Evolutionary conservation across 176 grass and related monocot genomes (phyloP).

Genomic region (Puccinellia tenuiflora): DNA sequence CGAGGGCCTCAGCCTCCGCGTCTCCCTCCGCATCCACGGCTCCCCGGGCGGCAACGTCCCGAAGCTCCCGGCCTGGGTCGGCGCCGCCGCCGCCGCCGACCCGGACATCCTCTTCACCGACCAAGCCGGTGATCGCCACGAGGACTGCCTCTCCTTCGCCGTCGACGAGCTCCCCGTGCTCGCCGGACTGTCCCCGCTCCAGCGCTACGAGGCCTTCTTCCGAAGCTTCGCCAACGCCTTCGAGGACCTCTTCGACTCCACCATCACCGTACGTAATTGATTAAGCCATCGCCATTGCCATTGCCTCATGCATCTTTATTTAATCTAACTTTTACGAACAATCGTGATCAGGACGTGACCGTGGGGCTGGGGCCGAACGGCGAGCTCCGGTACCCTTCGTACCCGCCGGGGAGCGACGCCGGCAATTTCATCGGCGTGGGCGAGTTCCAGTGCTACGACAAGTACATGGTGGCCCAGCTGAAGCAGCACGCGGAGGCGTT

Average conservation of each 20-base stretch:
- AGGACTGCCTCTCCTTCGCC: constrained; percentile 76
- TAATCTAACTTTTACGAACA: too few species aligned
- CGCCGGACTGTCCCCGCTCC: constrained; percentile 52
- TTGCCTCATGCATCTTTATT: not conserved
- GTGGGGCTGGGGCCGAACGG: constrained; percentile 72
- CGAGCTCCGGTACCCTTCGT: constrained; percentile 86
- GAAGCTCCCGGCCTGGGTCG: constrained; percentile 48
- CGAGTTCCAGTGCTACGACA: constrained; percentile 93
- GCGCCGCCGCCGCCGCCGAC: constrained; percentile 27
- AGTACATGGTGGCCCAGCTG: constrained; percentile 64
- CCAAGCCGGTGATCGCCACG: constrained; percentile 20
- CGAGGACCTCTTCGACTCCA: constrained; percentile 55
- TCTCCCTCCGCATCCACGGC: constrained; percentile 58
- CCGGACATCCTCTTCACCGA: constrained; percentile 78
- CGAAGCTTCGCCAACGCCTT: constrained; percentile 55
- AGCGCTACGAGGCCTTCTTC: constrained; percentile 72
- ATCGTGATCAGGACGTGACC: constrained; percentile 50
- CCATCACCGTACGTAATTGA: constrained; percentile 45
- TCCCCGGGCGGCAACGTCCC: constrained; percentile 10
- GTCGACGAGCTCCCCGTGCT: constrained; percentile 70
- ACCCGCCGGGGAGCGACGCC: constrained; percentile 36
- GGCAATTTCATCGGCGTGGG: constrained; percentile 57
- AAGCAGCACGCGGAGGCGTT: constrained; percentile 25
- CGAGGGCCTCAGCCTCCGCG: constrained; percentile 60
- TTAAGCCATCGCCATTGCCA: not conserved